phyloP scores from a whole-genome alignment of 1,284 basidiomycete genomes.

The Cutaneotrichosporon sp. region DNA sequence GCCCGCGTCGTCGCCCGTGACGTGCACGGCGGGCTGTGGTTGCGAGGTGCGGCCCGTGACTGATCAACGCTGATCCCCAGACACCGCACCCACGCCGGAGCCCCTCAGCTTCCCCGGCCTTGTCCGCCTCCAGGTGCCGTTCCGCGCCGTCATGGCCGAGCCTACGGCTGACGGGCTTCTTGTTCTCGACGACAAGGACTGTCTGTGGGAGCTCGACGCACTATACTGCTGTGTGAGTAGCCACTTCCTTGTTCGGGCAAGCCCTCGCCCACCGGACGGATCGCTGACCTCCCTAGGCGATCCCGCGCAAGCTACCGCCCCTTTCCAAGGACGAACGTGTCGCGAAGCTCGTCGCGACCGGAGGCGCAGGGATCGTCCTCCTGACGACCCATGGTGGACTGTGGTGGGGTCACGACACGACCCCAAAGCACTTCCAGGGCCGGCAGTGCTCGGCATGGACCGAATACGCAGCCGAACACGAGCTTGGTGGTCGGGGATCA shows the following conservation, averaged over 20 bases:
- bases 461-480: background rate
- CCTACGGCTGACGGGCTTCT: background rate
- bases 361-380: background rate
- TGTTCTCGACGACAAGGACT: background rate
- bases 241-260: background rate
- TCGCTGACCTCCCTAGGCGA: background rate
- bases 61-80: background rate
- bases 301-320: background rate
- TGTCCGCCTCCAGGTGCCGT: background rate
- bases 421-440: background rate
- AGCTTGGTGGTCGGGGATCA: background rate
- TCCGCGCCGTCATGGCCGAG: conserved; percentile 1
- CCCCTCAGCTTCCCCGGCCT: background rate
- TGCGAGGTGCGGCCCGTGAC: background rate
- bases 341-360: background rate
- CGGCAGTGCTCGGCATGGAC: background rate
- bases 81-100: background rate
- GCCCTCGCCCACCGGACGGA: background rate
- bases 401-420: background rate
- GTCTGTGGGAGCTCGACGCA: background rate
- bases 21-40: background rate
- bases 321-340: background rate
- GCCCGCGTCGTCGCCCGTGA: background rate
- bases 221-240: conserved; percentile 1
- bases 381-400: background rate